phyloP scores from a whole-genome alignment of 495 filamentous ascomycete genomes.

The Coniosporium apollinis region DNA sequence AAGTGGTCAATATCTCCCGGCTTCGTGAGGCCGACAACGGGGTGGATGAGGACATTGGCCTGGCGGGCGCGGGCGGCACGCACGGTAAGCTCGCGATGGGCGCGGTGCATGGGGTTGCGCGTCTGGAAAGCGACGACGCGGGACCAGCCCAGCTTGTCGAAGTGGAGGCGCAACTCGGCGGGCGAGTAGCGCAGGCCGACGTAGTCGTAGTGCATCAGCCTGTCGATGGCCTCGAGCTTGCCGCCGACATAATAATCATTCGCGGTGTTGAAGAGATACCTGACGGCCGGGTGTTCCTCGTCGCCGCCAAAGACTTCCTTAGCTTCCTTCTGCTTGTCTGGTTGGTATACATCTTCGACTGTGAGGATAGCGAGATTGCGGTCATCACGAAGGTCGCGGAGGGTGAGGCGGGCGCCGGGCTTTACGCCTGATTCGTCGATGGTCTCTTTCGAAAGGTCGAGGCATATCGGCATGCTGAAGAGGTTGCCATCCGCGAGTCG shows the following conservation, averaged over 20 bases:
- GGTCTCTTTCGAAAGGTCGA: conserved; percentile 59
- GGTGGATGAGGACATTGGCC: conserved; percentile 97
- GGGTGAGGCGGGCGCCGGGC: conserved; percentile 62
- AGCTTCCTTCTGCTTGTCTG: conserved; percentile 81
- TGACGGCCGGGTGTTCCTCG: conserved; percentile 80
- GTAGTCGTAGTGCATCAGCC: conserved; percentile 96
- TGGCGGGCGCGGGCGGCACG: conserved; percentile 87
- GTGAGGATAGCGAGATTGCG: conserved; percentile 89
- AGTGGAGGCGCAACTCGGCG: conserved; percentile 85
- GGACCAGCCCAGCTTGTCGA: conserved; percentile 97
- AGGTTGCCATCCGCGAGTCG: conserved; percentile 79
- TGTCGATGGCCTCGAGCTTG: conserved; percentile 85
- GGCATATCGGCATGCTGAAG: conserved; percentile 92
- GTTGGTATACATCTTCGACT: conserved; percentile 88
- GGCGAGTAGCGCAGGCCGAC: conserved; percentile 91
- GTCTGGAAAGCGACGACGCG: conserved; percentile 98
- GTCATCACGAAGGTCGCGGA: conserved; percentile 93
- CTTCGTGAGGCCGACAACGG: conserved; percentile 95
- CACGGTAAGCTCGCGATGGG: conserved; percentile 92
- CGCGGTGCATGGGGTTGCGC: conserved; percentile 96
- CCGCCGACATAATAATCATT: conserved; percentile 88
- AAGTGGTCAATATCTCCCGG: conserved; percentile 99
- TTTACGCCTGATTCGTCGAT: conserved; percentile 59
- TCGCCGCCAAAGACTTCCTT: conserved; percentile 92
- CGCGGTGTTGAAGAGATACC: conserved; percentile 64